Evolutionary conservation across 345 rosid genomes (phyloP).

Genomic region (Gossypium stocksii): DNA sequence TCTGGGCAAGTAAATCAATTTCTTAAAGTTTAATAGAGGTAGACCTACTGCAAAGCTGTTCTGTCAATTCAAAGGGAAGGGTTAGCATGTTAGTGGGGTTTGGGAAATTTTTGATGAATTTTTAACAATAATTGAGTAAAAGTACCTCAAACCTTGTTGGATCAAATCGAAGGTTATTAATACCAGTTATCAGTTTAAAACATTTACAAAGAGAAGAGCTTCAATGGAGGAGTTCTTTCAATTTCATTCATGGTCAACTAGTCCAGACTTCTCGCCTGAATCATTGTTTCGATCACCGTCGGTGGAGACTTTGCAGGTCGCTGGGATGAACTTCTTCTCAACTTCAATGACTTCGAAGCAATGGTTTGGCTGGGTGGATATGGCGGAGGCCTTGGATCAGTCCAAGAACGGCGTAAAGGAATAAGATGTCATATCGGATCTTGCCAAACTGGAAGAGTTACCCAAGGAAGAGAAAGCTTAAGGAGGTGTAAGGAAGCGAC

Average conservation of each 20-base stretch:
- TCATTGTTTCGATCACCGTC: conserved; percentile 35
- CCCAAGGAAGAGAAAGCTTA: conserved; percentile 21
- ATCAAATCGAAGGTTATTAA: neutral
- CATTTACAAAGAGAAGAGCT: neutral
- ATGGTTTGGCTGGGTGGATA: conserved; percentile 32
- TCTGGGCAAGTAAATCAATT: no score
- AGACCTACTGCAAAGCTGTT: no score
- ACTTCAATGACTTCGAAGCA: conserved; percentile 39
- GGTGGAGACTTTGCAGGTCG: neutral
- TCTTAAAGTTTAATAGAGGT: no score
- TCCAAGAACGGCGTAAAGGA: conserved; percentile 28
- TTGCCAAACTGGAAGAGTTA: neutral
- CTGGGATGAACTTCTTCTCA: conserved; percentile 11
- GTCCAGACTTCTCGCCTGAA: neutral
- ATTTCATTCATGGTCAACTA: conserved; percentile 13
- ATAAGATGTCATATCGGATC: conserved; percentile 25
- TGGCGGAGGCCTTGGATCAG: conserved; percentile 23
- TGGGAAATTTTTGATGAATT: no score
- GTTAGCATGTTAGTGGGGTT: no score
- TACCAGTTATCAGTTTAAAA: neutral
- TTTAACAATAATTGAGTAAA: no score
- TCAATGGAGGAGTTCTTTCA: conserved; percentile 31
- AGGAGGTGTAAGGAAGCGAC: conserved; percentile 58
- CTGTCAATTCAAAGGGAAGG: no score
- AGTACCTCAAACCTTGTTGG: neutral